Evolutionary conservation across 2,329 filamentous ascomycete species (phyloP), one percentile per base, ranked within the genome.

Genomic region (Diaporthe ampelina): DNA sequence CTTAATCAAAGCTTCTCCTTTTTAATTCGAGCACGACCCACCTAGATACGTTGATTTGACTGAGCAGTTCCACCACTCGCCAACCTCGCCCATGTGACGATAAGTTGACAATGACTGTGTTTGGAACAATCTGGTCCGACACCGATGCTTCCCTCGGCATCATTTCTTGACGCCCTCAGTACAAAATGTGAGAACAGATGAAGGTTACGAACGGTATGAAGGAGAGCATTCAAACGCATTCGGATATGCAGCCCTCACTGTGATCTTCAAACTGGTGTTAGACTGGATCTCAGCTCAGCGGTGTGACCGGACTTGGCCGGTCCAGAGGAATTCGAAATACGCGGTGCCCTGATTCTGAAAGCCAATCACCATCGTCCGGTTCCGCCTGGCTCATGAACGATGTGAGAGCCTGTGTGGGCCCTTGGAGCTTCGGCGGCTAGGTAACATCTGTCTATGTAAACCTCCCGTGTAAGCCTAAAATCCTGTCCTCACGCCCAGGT

Each of bases 401-500:
- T 26, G n/a, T 7, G 26, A 40, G 24, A 37, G 40, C 24, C 29
- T 48, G 13, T 21, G 45, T 32, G 26, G 40, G 43, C 19, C 40
- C 40, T 32, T 35, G 59, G n/a, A n/a, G 26, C 26, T 43, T 21
- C 26, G 59, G 59, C 59, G 59, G 59, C 59, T 65, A 65, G 40
- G 40, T 40, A 50, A 63, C 9, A 29, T 21, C 43, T n/a, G 29
- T 45, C 17, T 21, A 63, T 9, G 9, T 45, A 29, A 19, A 61
- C n/a, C 9, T 45, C n/a, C n/a, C 40, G 24, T n/a, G 24, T 45
- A 29, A 4, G 43, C 6, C 11, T 35, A n/a, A n/a, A 26, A 26
- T 40, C 37, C 45, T 29, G 29, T n/a, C 3, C 32, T 78, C 57
- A 81, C 19, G 78, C 58, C 81, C 81, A 82, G 1, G 81, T 82